Conservation (phyloP, 495 filamentous ascomycete species). For the Hypomontagnella submonticulosa region DNA sequence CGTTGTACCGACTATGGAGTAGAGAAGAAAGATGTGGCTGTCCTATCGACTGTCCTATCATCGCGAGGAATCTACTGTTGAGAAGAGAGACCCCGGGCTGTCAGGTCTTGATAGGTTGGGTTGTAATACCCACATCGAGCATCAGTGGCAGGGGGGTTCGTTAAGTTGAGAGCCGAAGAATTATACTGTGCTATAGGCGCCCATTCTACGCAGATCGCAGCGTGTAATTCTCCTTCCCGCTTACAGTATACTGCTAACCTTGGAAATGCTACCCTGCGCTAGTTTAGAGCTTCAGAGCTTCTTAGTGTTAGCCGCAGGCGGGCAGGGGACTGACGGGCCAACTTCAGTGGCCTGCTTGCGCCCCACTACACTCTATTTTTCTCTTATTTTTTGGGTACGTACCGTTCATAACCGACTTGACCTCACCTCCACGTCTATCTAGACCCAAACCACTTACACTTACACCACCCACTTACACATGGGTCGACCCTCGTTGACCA, state of each 20-base stretch:
- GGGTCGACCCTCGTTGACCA: conserved; percentile 16
- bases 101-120: conserved; percentile 30
- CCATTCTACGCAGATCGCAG: conserved; percentile 23
- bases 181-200: conserved; percentile 33
- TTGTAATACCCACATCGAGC: conserved; percentile 18
- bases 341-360: not conserved
- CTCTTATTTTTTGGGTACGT: conserved; percentile 39
- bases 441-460: conserved; percentile 11
- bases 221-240: conserved; percentile 19
- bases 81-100: conserved; percentile 16
- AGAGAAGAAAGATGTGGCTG: conserved; percentile 11
- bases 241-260: conserved; percentile 16
- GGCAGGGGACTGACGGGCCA: no score
- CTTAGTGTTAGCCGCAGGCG: not conserved
- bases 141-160: conserved; percentile 15
- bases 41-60: conserved; percentile 24
- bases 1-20: conserved; percentile 31
- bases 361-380: not conserved
- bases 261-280: conserved; percentile 22
- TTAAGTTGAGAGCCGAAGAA: not conserved
- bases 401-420: conserved; percentile 17
- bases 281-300: not conserved
- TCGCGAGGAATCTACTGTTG: conserved; percentile 25
- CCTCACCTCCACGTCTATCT: conserved; percentile 6
- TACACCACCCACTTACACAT: conserved; percentile 21